Base-by-base conservation (phyloP, 371 early-diverging fungal genomes). In the Mucor circinelloides region DNA sequence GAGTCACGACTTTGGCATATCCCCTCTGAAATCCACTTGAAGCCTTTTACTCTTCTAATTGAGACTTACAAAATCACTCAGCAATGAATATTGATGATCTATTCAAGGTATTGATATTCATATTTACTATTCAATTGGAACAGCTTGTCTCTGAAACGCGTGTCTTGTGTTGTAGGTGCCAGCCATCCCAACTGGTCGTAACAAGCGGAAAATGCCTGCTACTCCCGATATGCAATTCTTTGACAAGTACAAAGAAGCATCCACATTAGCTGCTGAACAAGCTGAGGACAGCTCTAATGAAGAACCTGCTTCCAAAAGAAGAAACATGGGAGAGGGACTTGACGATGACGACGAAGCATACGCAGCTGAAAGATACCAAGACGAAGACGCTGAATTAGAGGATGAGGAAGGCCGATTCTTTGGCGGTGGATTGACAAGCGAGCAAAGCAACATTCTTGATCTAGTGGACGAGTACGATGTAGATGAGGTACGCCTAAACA, bases 381-480 rank as follows among this genome's bases (percentile, higher is more conserved):
- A 65, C 28, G 60, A 59, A 25, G 71, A 68, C 34, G 65, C 69
- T 30, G 79, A 73, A 23, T 42, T 63, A 9, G 56, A 76, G 58
- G 69, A 79, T 66, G 66, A 81, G 63, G 69, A 92, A 52, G 93
- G 88, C 17, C 87, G 95, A 0, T 95, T 95, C 69, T 92, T 91
- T 83, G 93, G 92, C 9, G 94, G 92, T 73, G 97, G 96, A 8
- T 83, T 95, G 63, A 88, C 90, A 1, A 87, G 81, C 1, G 86
- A 92, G 50, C 93, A 95, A 72, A 89, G 90, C 68, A 81, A 80
- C 58, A 88, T 97, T 34, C 73, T 93, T 42, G 91, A 90, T 64
- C 84, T 94, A 63, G 95, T 97, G 12, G 95, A 97, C 69, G 85
- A 92, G 19, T 90, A 85, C 50, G 95, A 95, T 61, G 89, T 87